Base-by-base conservation (phyloP, 176 grass and related monocot genomes). In the Raddia guianensis region DNA sequence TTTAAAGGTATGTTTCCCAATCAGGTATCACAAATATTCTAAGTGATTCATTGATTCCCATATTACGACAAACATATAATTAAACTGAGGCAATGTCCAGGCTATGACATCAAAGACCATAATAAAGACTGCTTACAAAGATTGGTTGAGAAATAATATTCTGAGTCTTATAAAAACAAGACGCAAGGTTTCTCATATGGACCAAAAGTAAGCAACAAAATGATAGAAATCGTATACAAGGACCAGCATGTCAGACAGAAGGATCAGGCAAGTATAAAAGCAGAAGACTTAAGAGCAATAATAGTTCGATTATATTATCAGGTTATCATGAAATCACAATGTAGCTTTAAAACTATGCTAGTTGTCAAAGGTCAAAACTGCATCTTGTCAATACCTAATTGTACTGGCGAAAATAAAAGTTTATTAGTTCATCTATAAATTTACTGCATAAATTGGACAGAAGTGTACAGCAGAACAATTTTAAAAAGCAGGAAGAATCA, bases 401-500 rank as follows among this genome's bases (percentile, higher is more conserved):
- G 10, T n/a, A 54, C 4, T 77, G 49, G 10, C 12, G 12, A 72
- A 82, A 71, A 2, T 10, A 40, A 46, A 82, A 77, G 32, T 5
- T 33, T 46, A 64, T 69, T 50, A 42, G 10, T 27, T 20, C 12
- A 5, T 68, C 3, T 56, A 52, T 51, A 12, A 11, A 5, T 68
- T 6, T 56, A 52, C 60, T 15, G 14, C 33, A 83, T 60, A 74
- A 60, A 35, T 10, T 10, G 13, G n/a, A 44, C 8, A 47, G 13
- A 19, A 5, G 2, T 32, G 32, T n/a, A 12, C 63, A 60, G 13
- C 6, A 51, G 49, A 32, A 74, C 11, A 55, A 79, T 46, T 59
- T 46, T 59, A 44, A 80, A 42, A 27, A 0, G 32, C 13, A 68
- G 65, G 54, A 63, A 46, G 54, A 65, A 87, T 65, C 67, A 75